Evolutionary conservation across 345 rosid species (phyloP).

Genomic region (Eucalyptus erythrocorys): DNA sequence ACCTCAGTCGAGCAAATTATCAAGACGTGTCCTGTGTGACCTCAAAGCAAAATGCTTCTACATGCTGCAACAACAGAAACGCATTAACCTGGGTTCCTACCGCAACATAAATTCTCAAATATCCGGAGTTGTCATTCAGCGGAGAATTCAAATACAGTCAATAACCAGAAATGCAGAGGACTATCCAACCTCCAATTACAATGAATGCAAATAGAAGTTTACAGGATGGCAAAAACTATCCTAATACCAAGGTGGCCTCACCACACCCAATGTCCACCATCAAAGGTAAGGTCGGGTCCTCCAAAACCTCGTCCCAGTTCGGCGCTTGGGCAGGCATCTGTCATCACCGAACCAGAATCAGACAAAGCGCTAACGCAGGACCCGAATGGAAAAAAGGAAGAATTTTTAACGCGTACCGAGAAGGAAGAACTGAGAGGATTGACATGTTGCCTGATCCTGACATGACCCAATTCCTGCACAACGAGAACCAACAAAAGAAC

Average conservation of each 20-base stretch:
- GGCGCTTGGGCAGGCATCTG: constrained; percentile 61
- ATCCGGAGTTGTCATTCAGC: background rate
- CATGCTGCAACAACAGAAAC: background rate
- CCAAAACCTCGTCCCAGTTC: constrained; percentile 61
- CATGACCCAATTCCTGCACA: constrained; percentile 65
- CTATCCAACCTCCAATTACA: background rate
- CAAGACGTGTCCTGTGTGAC: background rate
- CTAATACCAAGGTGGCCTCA: background rate
- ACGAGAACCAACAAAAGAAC: background rate
- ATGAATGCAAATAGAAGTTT: background rate
- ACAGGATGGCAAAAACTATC: background rate
- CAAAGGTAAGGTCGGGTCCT: constrained; percentile 71
- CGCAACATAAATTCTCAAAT: background rate
- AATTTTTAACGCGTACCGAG: constrained; percentile 25
- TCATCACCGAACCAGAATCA: background rate
- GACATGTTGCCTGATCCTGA: constrained; percentile 89
- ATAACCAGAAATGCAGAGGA: background rate
- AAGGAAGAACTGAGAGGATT: constrained; percentile 83
- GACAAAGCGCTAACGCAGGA: background rate
- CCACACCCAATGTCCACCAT: constrained; percentile 98
- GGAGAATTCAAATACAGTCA: background rate
- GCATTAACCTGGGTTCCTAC: background rate
- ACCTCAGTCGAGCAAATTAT: background rate
- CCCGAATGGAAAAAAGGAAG: background rate
- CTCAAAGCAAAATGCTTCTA: background rate